Conservation (phyloP, 225 moss, liverwort and hornwort species). For the Lunularia cruciata region DNA sequence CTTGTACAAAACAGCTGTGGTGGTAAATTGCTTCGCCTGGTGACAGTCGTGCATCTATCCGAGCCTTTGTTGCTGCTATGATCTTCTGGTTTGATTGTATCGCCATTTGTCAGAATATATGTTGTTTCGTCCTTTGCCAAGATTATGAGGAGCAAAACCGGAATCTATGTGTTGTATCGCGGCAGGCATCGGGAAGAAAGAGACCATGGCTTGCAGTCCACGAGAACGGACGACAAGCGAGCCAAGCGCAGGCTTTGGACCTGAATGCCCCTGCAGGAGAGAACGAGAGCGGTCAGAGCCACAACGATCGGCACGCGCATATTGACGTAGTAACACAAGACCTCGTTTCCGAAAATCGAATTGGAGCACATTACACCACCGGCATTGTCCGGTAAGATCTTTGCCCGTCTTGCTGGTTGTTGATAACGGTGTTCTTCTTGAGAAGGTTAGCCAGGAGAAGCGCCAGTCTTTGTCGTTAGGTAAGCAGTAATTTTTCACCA, state of each 20-base stretch:
- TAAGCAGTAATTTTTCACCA: not conserved
- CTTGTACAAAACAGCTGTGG: too few species aligned
- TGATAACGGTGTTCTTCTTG: not conserved
- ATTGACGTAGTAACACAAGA: slow-evolving; percentile 40
- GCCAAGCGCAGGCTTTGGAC: slow-evolving; percentile 57
- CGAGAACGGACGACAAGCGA: slow-evolving; percentile 49
- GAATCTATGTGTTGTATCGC: not conserved
- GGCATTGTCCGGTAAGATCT: slow-evolving; percentile 59
- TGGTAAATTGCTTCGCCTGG: too few species aligned
- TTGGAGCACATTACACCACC: slow-evolving; percentile 60
- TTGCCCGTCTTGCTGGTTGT: not conserved
- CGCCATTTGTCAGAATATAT: too few species aligned
- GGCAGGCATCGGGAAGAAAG: slow-evolving; percentile 81
- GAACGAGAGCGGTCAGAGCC: slow-evolving; percentile 50
- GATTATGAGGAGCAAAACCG: too few species aligned
- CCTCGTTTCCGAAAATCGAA: slow-evolving; percentile 41
- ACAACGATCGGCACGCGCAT: slow-evolving; percentile 44
- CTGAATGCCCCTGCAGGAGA: slow-evolving; percentile 67
- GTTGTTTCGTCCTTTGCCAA: too few species aligned
- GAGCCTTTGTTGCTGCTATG: too few species aligned
- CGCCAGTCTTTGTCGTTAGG: not conserved
- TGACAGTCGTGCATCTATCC: too few species aligned
- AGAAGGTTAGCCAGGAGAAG: not conserved
- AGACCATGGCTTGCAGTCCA: slow-evolving; percentile 63
- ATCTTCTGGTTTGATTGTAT: too few species aligned